Percentiles rank a stretch among this genome's conserved stretches.
Evolutionary conservation across 495 filamentous ascomycete species (phyloP).

Genomic region (Neurospora sp.): DNA sequence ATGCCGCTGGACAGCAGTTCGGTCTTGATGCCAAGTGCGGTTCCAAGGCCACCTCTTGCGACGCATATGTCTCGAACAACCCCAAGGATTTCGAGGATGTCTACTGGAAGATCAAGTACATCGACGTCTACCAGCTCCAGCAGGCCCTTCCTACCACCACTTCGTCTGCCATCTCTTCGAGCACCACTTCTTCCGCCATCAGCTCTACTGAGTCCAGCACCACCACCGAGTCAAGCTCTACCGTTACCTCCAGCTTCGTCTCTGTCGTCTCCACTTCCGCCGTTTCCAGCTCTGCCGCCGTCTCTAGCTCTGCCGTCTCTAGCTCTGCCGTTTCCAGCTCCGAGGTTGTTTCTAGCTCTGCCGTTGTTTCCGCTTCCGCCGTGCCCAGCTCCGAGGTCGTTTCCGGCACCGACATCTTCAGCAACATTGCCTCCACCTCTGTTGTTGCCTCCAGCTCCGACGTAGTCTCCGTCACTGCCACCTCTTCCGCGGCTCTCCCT

Average conservation of each 20-base stretch:
- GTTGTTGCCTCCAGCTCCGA: neutral
- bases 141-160: conserved; percentile 4
- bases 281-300: no score
- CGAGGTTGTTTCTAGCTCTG: neutral
- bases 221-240: no score
- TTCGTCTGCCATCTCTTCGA: neutral
- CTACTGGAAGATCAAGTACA: conserved; percentile 46
- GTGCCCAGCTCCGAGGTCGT: neutral
- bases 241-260: neutral
- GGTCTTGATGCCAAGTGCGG: conserved; percentile 16
- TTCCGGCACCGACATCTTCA: neutral
- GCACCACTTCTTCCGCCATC: neutral
- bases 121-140: conserved; percentile 39
- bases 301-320: no score
- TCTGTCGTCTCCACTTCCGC: neutral
- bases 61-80: conserved; percentile 48
- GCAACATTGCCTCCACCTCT: neutral
- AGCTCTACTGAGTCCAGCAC: neutral
- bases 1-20: conserved; percentile 26
- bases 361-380: neutral
- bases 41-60: conserved; percentile 29
- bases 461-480: neutral
- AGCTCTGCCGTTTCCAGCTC: conserved; percentile 1
- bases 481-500: neutral
- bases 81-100: conserved; percentile 43